Percentiles rank a stretch among this genome's conserved stretches.
Conservation (phyloP, 805 yeast genomes). For the Cyberlindnera misumaiensis region DNA sequence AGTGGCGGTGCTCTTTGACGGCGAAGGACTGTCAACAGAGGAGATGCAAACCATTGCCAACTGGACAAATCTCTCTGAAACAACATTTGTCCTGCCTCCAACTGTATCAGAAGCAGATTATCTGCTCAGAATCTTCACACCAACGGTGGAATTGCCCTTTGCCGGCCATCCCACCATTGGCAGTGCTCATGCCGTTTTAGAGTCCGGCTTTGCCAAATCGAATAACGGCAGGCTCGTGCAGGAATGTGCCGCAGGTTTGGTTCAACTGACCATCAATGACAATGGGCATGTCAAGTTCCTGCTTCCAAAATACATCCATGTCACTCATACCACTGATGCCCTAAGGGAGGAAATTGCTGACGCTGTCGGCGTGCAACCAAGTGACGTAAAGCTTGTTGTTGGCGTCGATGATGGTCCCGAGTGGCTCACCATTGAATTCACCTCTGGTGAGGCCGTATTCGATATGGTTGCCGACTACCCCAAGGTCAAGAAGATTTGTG, state of each 20-base stretch:
- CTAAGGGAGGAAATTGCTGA: slow-evolving; percentile 11
- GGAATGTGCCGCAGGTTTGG: slow-evolving; percentile 40
- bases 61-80: slow-evolving; percentile 60
- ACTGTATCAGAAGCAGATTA: slow-evolving; percentile 36
- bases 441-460: slow-evolving; percentile 27
- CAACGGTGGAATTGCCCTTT: slow-evolving; percentile 43
- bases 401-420: slow-evolving; percentile 38
- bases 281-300: slow-evolving; percentile 25
- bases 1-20: slow-evolving; percentile 43
- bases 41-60: slow-evolving; percentile 42
- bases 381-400: slow-evolving; percentile 19
- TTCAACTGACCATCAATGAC: slow-evolving; percentile 26
- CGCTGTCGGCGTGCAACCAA: slow-evolving; percentile 7
- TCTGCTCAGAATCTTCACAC: slow-evolving; percentile 43
- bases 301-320: slow-evolving; percentile 10
- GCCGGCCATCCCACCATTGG: slow-evolving; percentile 65
- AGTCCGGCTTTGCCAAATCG: slow-evolving; percentile 28
- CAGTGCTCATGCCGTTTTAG: slow-evolving; percentile 38
- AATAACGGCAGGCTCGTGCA: slow-evolving; percentile 29
- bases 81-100: slow-evolving; percentile 43
- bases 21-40: slow-evolving; percentile 29
- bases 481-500: slow-evolving; percentile 17
- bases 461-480: slow-evolving; percentile 27
- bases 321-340: slow-evolving; percentile 6
- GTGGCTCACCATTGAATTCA: slow-evolving; percentile 36